Evolutionary conservation across 2,329 filamentous ascomycete genomes (phyloP), one percentile per base, ranked within the genome.

Genomic region (Hawksworthiomyces lignivorus): DNA sequence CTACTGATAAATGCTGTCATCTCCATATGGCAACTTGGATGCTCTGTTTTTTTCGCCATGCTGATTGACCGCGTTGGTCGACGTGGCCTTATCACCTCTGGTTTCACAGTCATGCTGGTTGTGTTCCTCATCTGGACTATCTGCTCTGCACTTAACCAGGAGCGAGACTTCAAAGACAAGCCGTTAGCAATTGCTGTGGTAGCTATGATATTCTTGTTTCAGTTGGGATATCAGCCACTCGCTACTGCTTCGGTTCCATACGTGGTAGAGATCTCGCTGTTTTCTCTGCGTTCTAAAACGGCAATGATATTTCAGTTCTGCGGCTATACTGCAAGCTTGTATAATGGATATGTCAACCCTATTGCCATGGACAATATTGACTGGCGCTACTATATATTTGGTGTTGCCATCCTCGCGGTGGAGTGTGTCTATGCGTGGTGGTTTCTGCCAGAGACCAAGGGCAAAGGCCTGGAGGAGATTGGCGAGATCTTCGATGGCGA

Each of bases 181-280:
- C 67, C 68, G 0, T 63, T 71, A 31, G 67, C 61, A 14, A 49
- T 35, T 9, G 32, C 32, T 11, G 57, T 61, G 18, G 46, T 61
- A 28, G 53, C 54, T 43, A 55, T 61, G 52, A 58, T 35, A 6
- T 62, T 45, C n/a, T 61, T 59, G 45, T 32, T 59, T 28, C 60
- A 56, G 50, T 55, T 54, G 37, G 77, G 54, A 36, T 47, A 48
- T 11, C 53, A 55, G 56, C 61, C 62, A 48, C 49, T 64, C 30
- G 62, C 57, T 57, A 59, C 58, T 22, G 59, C 61, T 38, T 53
- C 70, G 21, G 56, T 68, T 28, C 60, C 59, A n/a, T 72, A 70
- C 52, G 57, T 58, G 14, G 61, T 63, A 39, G 68, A 72, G 52
- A 68, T 72, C 45, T 53, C 67, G 11, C 63, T 62, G 0, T 67